Evolutionary conservation across 352 stramenopile genomes (phyloP).

Genomic region (Phytopythium chamaehyphon): DNA sequence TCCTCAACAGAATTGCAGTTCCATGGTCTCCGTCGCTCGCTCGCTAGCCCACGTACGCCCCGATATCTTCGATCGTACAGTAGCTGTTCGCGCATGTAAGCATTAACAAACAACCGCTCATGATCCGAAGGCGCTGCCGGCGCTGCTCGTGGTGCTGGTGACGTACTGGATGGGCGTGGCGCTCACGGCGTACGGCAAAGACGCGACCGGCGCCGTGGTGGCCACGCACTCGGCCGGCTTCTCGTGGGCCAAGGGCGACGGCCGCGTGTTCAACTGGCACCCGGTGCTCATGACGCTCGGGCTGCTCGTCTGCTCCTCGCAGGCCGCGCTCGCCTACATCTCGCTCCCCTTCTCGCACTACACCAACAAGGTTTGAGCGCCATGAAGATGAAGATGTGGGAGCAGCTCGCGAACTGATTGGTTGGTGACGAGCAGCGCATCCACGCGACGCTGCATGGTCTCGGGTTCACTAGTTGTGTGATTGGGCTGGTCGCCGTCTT

Average conservation of each 20-base stretch:
- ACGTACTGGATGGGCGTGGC: constrained; percentile 68
- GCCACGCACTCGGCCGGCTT: constrained; percentile 55
- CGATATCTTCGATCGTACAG: too few species aligned
- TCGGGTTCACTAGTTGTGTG: constrained; percentile 56
- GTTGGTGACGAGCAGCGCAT: constrained; percentile 42
- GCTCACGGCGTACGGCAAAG: constrained; percentile 54
- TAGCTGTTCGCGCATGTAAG: not conserved
- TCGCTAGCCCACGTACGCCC: constrained; percentile 28
- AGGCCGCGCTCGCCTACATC: constrained; percentile 64
- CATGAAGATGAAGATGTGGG: not conserved
- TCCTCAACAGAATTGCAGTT: not conserved
- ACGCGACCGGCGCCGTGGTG: constrained; percentile 34
- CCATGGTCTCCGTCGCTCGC: constrained; percentile 17
- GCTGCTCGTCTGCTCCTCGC: constrained; percentile 73
- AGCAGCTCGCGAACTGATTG: too few species aligned
- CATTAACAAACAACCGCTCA: not conserved
- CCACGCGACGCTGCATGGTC: constrained; percentile 60
- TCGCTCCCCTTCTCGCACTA: constrained; percentile 60
- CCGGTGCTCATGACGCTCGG: constrained; percentile 83
- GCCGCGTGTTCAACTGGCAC: constrained; percentile 85
- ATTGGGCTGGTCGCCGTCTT: constrained; percentile 73
- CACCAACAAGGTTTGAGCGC: constrained; percentile 49
- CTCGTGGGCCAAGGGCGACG: constrained; percentile 55
- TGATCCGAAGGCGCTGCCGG: constrained; percentile 41
- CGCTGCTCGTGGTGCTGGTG: constrained; percentile 60